Evolutionary conservation across 495 filamentous ascomycete species (phyloP).

Genomic region (Friedmanniomyces endolithicus): DNA sequence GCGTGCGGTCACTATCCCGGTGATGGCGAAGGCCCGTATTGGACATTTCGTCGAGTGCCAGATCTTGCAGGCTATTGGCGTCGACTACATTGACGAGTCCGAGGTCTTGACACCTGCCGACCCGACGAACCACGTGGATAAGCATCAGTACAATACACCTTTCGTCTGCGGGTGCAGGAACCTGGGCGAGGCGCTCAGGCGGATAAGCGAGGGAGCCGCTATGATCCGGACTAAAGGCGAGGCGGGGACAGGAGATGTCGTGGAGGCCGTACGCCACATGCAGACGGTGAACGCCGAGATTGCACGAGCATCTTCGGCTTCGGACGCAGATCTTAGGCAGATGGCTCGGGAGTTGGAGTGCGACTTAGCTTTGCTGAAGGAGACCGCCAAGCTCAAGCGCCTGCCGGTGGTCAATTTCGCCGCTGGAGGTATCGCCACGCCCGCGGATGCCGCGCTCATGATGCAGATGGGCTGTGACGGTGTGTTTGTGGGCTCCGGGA

Average conservation of each 20-base stretch:
- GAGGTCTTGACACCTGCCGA: conserved; percentile 96
- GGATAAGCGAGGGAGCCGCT: conserved; percentile 86
- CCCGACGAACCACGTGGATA: conserved; percentile 79
- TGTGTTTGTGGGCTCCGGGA: conserved; percentile 91
- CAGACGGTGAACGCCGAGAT: conserved; percentile 81
- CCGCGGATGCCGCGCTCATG: conserved; percentile 95
- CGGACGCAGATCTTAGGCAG: conserved; percentile 55
- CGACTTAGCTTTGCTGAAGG: conserved; percentile 63
- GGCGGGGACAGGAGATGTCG: conserved; percentile 94
- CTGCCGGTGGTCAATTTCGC: conserved; percentile 97
- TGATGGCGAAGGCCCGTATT: conserved; percentile 98
- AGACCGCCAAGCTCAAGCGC: conserved; percentile 74
- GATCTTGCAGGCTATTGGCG: conserved; percentile 87
- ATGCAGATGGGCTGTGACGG: conserved; percentile 98
- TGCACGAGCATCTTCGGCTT: conserved; percentile 49
- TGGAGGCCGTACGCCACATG: conserved; percentile 95
- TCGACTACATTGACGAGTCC: conserved; percentile 96
- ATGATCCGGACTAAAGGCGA: conserved; percentile 99
- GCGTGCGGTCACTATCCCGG: conserved; percentile 91
- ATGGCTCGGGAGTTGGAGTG: conserved; percentile 71
- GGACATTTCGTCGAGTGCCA: conserved; percentile 97
- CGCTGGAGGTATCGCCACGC: conserved; percentile 91
- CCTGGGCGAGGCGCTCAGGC: conserved; percentile 81
- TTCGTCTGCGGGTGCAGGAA: conserved; percentile 97
- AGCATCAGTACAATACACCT: conserved; percentile 67